Evolutionary conservation across 139 green algal species (phyloP).

Genomic region (Pleodorina starrii): DNA sequence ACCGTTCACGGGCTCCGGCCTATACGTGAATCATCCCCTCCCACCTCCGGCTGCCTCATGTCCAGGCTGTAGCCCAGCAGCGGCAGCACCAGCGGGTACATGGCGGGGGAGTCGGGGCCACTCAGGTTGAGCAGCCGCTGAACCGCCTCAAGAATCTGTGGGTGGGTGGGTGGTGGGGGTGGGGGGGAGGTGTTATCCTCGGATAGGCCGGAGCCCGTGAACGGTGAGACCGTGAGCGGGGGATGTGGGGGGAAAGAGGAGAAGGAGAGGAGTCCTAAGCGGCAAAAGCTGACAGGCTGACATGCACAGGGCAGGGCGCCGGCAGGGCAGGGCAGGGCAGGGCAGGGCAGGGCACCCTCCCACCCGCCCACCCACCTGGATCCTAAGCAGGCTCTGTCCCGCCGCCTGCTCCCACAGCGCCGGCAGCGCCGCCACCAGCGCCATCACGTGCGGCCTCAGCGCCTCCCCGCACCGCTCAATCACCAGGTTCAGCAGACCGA

Average conservation of each 20-base stretch:
- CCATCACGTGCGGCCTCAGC: conserved; percentile 66
- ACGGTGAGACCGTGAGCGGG: too few species aligned
- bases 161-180: not conserved
- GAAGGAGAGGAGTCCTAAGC: not conserved
- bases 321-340: too few species aligned
- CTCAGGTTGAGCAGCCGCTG: conserved; percentile 85
- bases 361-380: conserved; percentile 69
- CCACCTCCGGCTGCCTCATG: conserved; percentile 78
- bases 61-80: conserved; percentile 80
- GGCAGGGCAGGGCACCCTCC: too few species aligned
- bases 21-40: not conserved
- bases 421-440: conserved; percentile 80
- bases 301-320: too few species aligned
- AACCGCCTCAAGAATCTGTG: conserved; percentile 82
- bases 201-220: too few species aligned
- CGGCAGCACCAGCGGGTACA: conserved; percentile 77
- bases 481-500: conserved; percentile 82
- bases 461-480: conserved; percentile 79
- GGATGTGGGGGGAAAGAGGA: not conserved
- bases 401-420: conserved; percentile 75
- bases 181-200: not conserved
- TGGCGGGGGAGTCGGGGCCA: conserved; percentile 66
- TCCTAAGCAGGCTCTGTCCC: conserved; percentile 85
- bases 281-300: too few species aligned
- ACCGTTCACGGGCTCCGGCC: too few species aligned